Conservation (phyloP, 2,329 filamentous ascomycete genomes). For the Penicillium sp. region DNA sequence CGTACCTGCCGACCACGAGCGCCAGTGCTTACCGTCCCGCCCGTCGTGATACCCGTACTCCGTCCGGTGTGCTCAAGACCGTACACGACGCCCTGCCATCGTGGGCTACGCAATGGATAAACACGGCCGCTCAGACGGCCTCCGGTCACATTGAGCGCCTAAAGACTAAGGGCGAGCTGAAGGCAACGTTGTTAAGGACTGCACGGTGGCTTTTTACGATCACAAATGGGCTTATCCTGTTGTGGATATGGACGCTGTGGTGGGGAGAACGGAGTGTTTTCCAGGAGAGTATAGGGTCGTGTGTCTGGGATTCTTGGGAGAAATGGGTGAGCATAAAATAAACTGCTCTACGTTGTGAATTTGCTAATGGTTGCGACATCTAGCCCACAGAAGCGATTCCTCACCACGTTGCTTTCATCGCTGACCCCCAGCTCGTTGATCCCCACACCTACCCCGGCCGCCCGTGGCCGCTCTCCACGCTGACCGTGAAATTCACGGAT, state of each 20-base stretch:
- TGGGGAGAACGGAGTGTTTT: slow-evolving; percentile 88
- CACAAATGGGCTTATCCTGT: slow-evolving; percentile 67
- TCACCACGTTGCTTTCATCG: slow-evolving; percentile 82
- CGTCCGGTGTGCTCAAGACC: slow-evolving; percentile 20
- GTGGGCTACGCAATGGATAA: slow-evolving; percentile 30
- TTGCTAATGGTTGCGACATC: slow-evolving; percentile 16
- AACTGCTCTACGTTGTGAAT: not conserved
- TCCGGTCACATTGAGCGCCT: slow-evolving; percentile 15
- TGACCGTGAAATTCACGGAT: slow-evolving; percentile 78
- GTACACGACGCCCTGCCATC: slow-evolving; percentile 27
- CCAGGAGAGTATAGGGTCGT: slow-evolving; percentile 69
- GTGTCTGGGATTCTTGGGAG: slow-evolving; percentile 89
- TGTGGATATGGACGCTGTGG: slow-evolving; percentile 79
- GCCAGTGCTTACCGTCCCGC: slow-evolving; percentile 33
- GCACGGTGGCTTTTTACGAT: slow-evolving; percentile 44
- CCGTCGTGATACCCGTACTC: slow-evolving; percentile 21
- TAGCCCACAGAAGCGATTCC: slow-evolving; percentile 79
- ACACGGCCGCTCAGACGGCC: not conserved
- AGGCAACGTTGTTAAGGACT: slow-evolving; percentile 18
- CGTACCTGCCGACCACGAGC: slow-evolving; percentile 35
- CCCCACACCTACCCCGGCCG: slow-evolving; percentile 93
- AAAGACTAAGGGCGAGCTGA: slow-evolving; percentile 24
- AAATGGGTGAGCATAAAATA: slow-evolving; percentile 69
- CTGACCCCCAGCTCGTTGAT: slow-evolving; percentile 90
- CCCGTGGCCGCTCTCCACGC: slow-evolving; percentile 70